Base-by-base conservation (phyloP, 306 rosid species). In the Trifolium repens region DNA sequence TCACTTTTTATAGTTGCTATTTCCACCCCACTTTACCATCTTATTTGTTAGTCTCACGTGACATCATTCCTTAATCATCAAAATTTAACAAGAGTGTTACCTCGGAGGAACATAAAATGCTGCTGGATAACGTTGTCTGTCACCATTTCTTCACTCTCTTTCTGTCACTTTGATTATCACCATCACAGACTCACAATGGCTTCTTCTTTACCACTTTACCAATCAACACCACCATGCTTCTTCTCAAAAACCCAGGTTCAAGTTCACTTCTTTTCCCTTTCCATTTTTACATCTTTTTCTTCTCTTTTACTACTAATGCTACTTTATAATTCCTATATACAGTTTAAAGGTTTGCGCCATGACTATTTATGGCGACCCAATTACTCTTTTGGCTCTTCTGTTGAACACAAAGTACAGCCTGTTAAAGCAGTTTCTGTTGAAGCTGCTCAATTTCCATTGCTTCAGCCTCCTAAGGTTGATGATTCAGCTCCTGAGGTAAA, bases 211-310 rank as follows among this genome's bases (percentile, higher is more conserved):
- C 84, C 85, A 61, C 87, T 91, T 63, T 80, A 82, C 53, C 96
- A 88, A 1, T 85, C 88, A 70, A 69, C 83, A 0, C 88, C 42
- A 0, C 88, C 74, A 71, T 68, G 86, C 73, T 72, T 89, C 88
- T 50, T 85, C 83, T 80, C 90, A 70, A 80, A 73, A 43, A 70
- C 90, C 35, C 92, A 86, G 98, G 93, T 89, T 60, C 92, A 86
- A 97, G 93, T 89, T 60, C 72, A 67, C 72, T 69, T 43, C 17
- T 8, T 24, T 54, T 54, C 26, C 13, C 14, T 54, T 54, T 70
- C 50, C 15, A 19, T 22, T 67, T 43, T 66, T 12, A 46, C 17
- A 5, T 37, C 49, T 37, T 63, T 32, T 34, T 64, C 39, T 26
- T 61, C 19, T 61, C 67, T 22, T 22, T 22, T 22, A 22, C 24